Conservation (phyloP, 2,329 filamentous ascomycete genomes). For the Fusarium keratoplasticum region DNA sequence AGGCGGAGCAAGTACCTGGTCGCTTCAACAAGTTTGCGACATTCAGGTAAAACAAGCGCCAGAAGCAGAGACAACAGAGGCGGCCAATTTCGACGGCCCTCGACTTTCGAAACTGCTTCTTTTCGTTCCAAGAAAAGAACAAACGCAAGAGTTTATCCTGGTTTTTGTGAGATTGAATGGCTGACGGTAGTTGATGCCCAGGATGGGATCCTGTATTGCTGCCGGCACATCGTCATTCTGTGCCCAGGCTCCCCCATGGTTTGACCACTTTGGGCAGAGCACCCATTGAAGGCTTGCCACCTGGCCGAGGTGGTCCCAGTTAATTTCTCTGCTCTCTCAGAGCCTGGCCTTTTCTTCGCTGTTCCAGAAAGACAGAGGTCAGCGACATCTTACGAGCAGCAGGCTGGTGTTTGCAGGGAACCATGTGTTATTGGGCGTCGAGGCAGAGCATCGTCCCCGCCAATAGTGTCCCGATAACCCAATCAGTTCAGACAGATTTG, state of each 20-base stretch:
- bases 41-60: conserved; percentile 38
- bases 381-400: conserved; percentile 22
- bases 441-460: conserved; percentile 6
- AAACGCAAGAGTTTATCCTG: background rate
- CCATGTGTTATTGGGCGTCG: conserved; percentile 23
- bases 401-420: conserved; percentile 2
- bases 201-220: background rate
- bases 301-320: conserved; percentile 34
- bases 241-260: background rate
- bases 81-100: conserved; percentile 22
- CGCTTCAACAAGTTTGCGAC: conserved; percentile 8
- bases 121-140: background rate
- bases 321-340: conserved; percentile 23
- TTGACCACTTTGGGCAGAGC: conserved; percentile 8
- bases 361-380: conserved; percentile 17
- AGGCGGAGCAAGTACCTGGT: conserved; percentile 23
- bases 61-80: conserved; percentile 19
- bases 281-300: conserved; percentile 40
- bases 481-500: conserved; percentile 36
- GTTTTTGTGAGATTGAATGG: conserved; percentile 3
- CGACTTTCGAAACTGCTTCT: conserved; percentile 8
- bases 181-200: conserved; percentile 4
- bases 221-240: conserved; percentile 1
- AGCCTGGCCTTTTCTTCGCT: conserved; percentile 1
- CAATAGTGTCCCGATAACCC: conserved; percentile 27